Evolutionary conservation across 768 basidiomycete species (phyloP), one percentile per base, ranked within the genome.

Genomic region (Rhodotorula toruloides): DNA sequence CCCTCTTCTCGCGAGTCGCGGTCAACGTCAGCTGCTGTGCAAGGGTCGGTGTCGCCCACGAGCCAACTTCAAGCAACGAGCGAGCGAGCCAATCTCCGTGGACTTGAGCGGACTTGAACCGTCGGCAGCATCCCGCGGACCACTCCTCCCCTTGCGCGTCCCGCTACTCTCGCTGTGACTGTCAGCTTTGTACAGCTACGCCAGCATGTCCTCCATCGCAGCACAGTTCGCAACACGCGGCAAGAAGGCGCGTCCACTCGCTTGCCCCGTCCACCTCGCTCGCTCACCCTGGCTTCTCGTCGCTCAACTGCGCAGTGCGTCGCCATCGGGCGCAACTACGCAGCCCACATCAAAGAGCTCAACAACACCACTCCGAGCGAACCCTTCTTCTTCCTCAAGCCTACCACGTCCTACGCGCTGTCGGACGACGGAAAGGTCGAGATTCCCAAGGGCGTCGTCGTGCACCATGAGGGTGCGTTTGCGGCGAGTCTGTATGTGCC

Each of bases 341-440:
- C 83, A 29, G 72, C 73, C 16, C 71, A 69, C 58, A 61, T 68
- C 61, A 65, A 65, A 78, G 96, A 99, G 76, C 83, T 98, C 42
- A 87, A 86, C 74, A 97, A 97, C 76, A 80, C 87, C 10, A 79
- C 87, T 10, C 93, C 94, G 0, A 89, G 86, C 76, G 93, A 97
- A 76, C 96, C 96, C 0, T 97, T 99, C 82, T 93, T 97, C 83
- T 99, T 99, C 81, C 80, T 98, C 34, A 99, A 99, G 79, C 96
- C 94, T 13, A 98, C 96, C 9, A 86, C 87, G 19, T 90, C 88
- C 75, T 98, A 93, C 75, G 75, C 31, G 74, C 36, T 61, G 40
- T 36, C 80, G 29, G 84, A 85, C 22, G 89, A 89, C 0, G 91
- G 89, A 2, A 82, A 83, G 42, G 79, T 98, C 27, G 89, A 97